phyloP scores from a whole-genome alignment of 2,329 filamentous ascomycete genomes.

The Claviceps sp. region DNA sequence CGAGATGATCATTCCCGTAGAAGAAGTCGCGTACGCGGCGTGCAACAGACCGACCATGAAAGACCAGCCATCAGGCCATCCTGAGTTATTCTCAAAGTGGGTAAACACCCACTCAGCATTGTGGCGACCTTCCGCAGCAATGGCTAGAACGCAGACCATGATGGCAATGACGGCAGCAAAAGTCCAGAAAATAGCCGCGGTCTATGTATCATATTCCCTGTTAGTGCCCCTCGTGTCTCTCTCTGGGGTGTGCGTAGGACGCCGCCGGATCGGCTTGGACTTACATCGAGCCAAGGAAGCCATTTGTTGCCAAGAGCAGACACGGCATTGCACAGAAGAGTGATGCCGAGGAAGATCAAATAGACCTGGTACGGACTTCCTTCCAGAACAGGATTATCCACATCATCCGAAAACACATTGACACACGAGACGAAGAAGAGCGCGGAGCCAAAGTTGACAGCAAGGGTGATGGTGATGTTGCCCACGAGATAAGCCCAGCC shows the following conservation, averaged over 20 bases:
- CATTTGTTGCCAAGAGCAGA: conserved; percentile 55
- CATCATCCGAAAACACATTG: conserved; percentile 37
- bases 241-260: no score
- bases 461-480: conserved; percentile 70
- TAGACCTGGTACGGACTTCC: conserved; percentile 52
- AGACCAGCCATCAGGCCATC: conserved; percentile 59
- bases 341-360: conserved; percentile 58
- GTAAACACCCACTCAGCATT: conserved; percentile 50
- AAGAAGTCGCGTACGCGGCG: conserved; percentile 60
- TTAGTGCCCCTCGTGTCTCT: background rate
- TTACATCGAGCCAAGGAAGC: conserved; percentile 56
- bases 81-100: conserved; percentile 55
- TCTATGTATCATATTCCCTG: conserved; percentile 20
- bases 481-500: conserved; percentile 68
- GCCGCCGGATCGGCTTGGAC: conserved; percentile 16
- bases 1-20: conserved; percentile 70
- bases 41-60: conserved; percentile 62
- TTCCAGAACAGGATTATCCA: conserved; percentile 29
- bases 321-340: conserved; percentile 49
- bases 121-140: conserved; percentile 56
- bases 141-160: conserved; percentile 44
- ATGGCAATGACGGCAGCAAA: conserved; percentile 58
- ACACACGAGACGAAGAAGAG: conserved; percentile 45
- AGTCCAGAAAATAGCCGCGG: conserved; percentile 62
- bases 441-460: conserved; percentile 69